Conservation (phyloP, 306 rosid species). For the Spatholobus suberectus region DNA sequence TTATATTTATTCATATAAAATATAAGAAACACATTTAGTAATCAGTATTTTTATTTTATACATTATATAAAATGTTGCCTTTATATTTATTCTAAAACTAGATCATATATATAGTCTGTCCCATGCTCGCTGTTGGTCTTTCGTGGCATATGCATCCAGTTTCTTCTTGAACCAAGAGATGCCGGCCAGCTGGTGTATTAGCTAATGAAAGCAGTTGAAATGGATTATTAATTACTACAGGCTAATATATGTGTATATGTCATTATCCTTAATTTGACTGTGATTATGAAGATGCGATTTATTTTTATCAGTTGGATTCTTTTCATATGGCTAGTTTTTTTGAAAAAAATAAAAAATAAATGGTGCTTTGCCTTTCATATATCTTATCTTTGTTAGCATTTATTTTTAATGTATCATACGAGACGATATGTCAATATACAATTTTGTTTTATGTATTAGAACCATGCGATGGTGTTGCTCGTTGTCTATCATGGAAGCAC, state of each 20-base stretch:
- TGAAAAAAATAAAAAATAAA: neutral
- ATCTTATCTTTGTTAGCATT: too few relatives aligned
- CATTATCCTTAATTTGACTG: neutral
- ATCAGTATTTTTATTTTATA: too few relatives aligned
- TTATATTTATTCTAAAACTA: neutral
- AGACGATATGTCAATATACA: too few relatives aligned
- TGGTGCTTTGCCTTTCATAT: neutral
- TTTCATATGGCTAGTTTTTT: neutral
- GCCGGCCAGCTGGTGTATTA: neutral
- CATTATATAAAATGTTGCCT: too few relatives aligned
- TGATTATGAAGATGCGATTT: neutral
- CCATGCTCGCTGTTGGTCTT: neutral
- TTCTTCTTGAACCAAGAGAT: neutral
- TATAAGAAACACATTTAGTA: too few relatives aligned
- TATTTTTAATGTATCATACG: too few relatives aligned
- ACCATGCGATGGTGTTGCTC: neutral
- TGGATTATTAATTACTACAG: too few relatives aligned
- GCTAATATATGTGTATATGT: neutral
- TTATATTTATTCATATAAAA: too few relatives aligned
- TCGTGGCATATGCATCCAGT: neutral
- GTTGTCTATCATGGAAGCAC: neutral
- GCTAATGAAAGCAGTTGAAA: too few relatives aligned
- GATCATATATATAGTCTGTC: neutral
- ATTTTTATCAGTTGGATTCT: neutral
- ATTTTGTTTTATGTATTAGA: too few relatives aligned